Evolutionary conservation across 257 asterid genomes (phyloP), one percentile per base, ranked within the genome.

Genomic region (Dorcoceras hygrometricum): DNA sequence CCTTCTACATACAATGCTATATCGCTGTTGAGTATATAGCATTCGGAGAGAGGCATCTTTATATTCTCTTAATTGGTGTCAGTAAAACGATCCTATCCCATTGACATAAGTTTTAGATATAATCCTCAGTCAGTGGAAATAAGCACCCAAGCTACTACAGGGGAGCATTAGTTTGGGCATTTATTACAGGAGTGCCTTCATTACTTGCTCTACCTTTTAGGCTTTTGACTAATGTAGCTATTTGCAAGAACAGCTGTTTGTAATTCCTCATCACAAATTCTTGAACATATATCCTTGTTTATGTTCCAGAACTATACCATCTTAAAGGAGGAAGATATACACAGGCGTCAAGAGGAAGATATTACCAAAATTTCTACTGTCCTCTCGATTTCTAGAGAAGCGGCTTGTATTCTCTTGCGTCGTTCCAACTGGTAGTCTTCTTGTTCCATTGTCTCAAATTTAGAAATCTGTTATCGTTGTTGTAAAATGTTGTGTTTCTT

Each of bases 311-410:
- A 71, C 71, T 89, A 76, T 78, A 85, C 90, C 14, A 76, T 89
- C 65, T 79, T 89, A 78, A 89, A 81, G 70, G 96, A 91, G 75
- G 95, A 89, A 70, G 98, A 87, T 77, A 87, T 91, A 74, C 75
- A 22, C 14, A 83, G 76, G 67, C 85, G 86, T 31, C 98, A 89
- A 69, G 88, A 65, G 58, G 96, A 91, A 70, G 96, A 89, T 76
- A 82, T 91, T 62, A 79, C 79, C 66, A 78, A 74, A 79, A 82
- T 89, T 68, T 81, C 96, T 58, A 76, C 84, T 57, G 95, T 91
- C 60, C 96, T 91, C 67, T 89, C 98, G 50, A 80, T 91, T 74
- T 73, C 91, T 57, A 81, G 87, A 79, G 96, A 78, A 74, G 83
- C 84, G 43, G 91, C 96, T 57, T 91, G 94, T 83, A 76, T 87